A percentile compares a stretch with the other conserved stretches of the same genome.
Evolutionary conservation across 345 rosid species (phyloP).

Genomic region (Eucalyptus globulus): DNA sequence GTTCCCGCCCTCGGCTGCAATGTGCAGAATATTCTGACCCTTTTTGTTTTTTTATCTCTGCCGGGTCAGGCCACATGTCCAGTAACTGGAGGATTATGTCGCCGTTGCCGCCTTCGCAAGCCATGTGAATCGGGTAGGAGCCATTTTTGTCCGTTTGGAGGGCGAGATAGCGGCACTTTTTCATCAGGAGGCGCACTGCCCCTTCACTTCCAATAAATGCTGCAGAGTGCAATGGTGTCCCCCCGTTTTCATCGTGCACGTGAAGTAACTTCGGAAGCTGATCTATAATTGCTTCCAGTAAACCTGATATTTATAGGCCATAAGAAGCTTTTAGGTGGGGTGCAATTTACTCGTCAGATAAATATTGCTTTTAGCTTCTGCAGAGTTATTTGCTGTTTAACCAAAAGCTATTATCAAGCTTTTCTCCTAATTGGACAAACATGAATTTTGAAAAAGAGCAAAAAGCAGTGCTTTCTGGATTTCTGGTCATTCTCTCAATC

Average conservation of each 20-base stretch:
- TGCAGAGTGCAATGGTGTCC: not conserved
- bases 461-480: no score
- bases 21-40: not conserved
- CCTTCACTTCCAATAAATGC: rapidly evolving
- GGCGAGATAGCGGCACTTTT: rapidly evolving
- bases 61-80: not conserved
- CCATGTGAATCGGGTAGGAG: not conserved
- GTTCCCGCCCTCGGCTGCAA: not conserved
- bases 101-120: rapidly evolving
- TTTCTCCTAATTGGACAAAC: not conserved
- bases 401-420: not conserved
- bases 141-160: not conserved
- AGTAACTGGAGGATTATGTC: rapidly evolving
- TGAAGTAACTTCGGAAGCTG: not conserved
- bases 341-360: not conserved
- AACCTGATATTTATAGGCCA: not conserved
- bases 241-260: not conserved
- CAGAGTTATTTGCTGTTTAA: not conserved
- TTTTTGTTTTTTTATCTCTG: not conserved
- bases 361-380: not conserved
- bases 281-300: not conserved
- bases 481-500: no score
- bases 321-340: not conserved
- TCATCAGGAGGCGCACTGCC: rapidly evolving
- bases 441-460: no score